Percentiles rank a stretch among this genome's conserved stretches.
Evolutionary conservation across 192 early-diverging fungal species (phyloP).

Genomic region (Rhizophagus clarus): DNA sequence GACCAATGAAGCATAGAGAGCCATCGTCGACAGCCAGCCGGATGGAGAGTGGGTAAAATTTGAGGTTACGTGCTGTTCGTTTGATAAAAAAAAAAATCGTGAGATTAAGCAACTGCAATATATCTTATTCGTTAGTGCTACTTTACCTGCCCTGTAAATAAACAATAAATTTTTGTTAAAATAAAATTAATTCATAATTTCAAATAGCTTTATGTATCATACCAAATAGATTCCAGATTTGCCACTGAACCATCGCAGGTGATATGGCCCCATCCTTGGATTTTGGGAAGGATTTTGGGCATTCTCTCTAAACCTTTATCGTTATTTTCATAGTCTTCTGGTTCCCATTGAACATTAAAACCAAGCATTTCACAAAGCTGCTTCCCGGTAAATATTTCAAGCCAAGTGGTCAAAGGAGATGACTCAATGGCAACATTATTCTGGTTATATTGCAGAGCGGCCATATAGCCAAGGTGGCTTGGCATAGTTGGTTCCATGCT

Average conservation of each 20-base stretch:
- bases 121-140: too few species aligned
- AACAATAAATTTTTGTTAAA: too few species aligned
- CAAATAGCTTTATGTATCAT: too few species aligned
- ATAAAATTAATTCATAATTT: too few species aligned
- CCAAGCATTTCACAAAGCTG: not conserved
- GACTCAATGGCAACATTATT: not conserved
- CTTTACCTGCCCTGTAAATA: not conserved
- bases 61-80: slow-evolving; percentile 11
- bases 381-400: not conserved
- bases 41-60: not conserved
- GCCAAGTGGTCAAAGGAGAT: not conserved
- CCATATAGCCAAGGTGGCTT: not conserved
- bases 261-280: not conserved
- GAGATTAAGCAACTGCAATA: too few species aligned
- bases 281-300: not conserved
- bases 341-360: not conserved
- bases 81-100: too few species aligned
- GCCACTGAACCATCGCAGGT: slow-evolving; percentile 1
- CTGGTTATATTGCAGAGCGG: not conserved
- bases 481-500: not conserved
- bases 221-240: slow-evolving; percentile 13
- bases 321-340: not conserved
- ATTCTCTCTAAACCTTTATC: too few species aligned
- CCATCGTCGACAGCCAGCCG: not conserved
- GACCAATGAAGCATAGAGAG: not conserved